Percentiles rank a stretch among this genome's conserved stretches.
These are phyloP conservation scores for Coprinellus micaceus DNA, from an alignment of 768 basidiomycete species.

Conservation along the genomic window DNA sequence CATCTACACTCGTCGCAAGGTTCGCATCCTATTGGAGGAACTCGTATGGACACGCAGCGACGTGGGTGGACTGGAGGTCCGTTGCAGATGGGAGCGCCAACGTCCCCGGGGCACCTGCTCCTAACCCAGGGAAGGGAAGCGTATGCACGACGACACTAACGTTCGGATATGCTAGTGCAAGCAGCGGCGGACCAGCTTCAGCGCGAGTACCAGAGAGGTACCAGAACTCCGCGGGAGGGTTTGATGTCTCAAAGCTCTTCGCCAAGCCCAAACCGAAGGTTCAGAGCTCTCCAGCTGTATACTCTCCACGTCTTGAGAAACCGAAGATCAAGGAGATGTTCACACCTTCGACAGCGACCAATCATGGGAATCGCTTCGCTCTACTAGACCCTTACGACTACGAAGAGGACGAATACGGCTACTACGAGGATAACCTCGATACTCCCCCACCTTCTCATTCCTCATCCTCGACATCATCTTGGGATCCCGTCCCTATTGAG, in stretches of 20 bases:
- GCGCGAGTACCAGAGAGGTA: background rate
- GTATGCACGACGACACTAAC: background rate
- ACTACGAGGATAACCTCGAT: too few species aligned
- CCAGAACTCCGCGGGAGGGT: background rate
- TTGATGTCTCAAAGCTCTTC: slow-evolving; percentile 3
- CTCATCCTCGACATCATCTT: too few species aligned
- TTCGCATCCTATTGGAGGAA: slow-evolving; percentile 27
- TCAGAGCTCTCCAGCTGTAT: background rate
- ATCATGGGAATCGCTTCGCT: too few species aligned
- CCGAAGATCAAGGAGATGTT: background rate
- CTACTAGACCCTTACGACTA: too few species aligned
- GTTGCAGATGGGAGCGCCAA: slow-evolving; percentile 25
- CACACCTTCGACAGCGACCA: too few species aligned
- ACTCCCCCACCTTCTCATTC: too few species aligned
- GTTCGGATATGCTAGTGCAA: background rate
- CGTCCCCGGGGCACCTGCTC: slow-evolving; percentile 27
- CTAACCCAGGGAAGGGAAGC: background rate
- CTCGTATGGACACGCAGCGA: slow-evolving; percentile 1
- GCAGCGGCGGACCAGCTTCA: background rate
- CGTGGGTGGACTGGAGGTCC: slow-evolving; percentile 31
- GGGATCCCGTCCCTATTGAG: too few species aligned
- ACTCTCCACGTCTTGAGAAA: background rate
- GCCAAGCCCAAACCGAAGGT: background rate
- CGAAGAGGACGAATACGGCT: too few species aligned
- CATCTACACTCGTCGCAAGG: slow-evolving; percentile 39